Evolutionary conservation across 495 filamentous ascomycete species (phyloP).

Genomic region (Lepraria neglecta): DNA sequence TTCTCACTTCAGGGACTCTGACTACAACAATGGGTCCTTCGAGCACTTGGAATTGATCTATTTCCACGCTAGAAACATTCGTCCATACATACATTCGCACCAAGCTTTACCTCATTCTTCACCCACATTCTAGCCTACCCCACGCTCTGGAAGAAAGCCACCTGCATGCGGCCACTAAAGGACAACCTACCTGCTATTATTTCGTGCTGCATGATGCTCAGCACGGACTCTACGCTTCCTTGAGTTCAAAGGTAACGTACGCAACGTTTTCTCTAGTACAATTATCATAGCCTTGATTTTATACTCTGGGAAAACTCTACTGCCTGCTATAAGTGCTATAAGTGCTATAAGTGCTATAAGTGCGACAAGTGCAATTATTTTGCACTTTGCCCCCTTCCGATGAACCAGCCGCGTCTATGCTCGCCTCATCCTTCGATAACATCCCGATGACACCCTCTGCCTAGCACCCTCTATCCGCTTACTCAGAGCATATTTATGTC

Average conservation of each 20-base stretch:
- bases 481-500: constrained; percentile 8
- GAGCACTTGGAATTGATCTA: not conserved
- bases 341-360: no score
- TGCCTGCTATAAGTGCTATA: constrained; percentile 3
- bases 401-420: constrained; percentile 1
- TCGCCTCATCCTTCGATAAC: constrained; percentile 10
- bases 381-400: not conserved
- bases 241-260: constrained; percentile 16
- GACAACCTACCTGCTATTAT: not conserved
- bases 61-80: constrained; percentile 7
- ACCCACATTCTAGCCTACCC: constrained; percentile 12
- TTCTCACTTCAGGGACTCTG: not conserved
- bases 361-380: not conserved
- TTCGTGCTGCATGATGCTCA: constrained; percentile 20
- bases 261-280: constrained; percentile 3
- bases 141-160: constrained; percentile 15
- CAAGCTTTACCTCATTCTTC: constrained; percentile 10
- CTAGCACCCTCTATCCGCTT: constrained; percentile 11
- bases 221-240: constrained; percentile 19
- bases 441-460: constrained; percentile 6
- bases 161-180: constrained; percentile 17
- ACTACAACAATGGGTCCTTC: not conserved
- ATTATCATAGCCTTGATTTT: not conserved
- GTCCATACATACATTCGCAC: not conserved
- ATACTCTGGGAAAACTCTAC: not conserved